A percentile compares a stretch with the other conserved stretches of the same genome.
Evolutionary conservation across 2,329 filamentous ascomycete genomes (phyloP).

Genomic region (Amesomyces nigricolor): DNA sequence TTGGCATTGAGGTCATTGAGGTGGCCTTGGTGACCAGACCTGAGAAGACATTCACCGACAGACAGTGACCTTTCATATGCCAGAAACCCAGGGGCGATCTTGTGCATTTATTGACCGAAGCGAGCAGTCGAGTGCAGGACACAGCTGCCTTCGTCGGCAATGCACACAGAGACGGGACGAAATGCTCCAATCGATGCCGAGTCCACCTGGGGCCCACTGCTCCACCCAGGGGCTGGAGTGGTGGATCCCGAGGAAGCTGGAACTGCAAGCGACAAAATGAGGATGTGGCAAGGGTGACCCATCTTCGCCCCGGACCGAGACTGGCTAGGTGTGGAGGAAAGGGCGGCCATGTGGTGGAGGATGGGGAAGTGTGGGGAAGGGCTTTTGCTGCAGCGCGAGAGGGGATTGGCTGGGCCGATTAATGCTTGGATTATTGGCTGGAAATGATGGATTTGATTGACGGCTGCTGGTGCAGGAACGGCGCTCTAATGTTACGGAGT

Average conservation of each 20-base stretch:
- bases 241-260: constrained; percentile 1
- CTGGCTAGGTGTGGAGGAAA: constrained; percentile 2
- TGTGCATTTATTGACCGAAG: too few relatives aligned
- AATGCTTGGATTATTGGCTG: too few relatives aligned
- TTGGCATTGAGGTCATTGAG: too few relatives aligned
- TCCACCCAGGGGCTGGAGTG: constrained; percentile 7
- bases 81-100: too few relatives aligned
- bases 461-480: background rate
- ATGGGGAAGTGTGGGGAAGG: background rate
- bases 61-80: too few relatives aligned
- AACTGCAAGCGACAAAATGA: background rate
- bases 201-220: background rate
- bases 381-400: background rate
- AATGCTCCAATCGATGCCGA: background rate
- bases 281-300: background rate
- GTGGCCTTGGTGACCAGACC: too few relatives aligned
- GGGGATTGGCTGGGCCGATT: background rate
- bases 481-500: background rate
- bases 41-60: too few relatives aligned
- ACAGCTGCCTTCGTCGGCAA: too few relatives aligned
- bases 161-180: background rate
- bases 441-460: too few relatives aligned
- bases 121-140: too few relatives aligned
- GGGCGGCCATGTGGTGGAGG: background rate
- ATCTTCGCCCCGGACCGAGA: background rate